Evolutionary conservation across 1,139 yeast genomes (phyloP).

Genomic region (Candida tetrigidarum): DNA sequence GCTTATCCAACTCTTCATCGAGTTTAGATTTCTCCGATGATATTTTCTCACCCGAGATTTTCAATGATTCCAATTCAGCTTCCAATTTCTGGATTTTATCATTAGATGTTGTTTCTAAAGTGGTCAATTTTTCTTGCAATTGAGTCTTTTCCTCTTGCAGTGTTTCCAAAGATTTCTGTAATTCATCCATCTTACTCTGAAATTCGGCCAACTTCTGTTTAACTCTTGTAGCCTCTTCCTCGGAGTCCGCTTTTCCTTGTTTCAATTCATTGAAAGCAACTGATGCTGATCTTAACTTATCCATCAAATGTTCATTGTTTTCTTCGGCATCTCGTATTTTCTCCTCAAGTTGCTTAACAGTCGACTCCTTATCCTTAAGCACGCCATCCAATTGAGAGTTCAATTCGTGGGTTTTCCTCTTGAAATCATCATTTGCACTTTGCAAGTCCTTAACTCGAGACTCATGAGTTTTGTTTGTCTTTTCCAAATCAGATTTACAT

Average conservation of each 20-base stretch:
- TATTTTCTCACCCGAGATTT: neutral
- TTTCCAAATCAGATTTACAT: slow-evolving; percentile 25
- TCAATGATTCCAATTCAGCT: slow-evolving; percentile 5
- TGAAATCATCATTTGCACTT: slow-evolving; percentile 26
- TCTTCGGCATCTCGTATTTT: slow-evolving; percentile 36
- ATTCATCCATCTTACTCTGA: slow-evolving; percentile 11
- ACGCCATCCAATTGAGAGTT: slow-evolving; percentile 21
- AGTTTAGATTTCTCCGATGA: slow-evolving; percentile 18
- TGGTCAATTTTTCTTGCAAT: slow-evolving; percentile 14
- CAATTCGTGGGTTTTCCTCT: slow-evolving; percentile 27
- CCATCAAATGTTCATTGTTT: slow-evolving; percentile 41
- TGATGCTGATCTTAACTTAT: slow-evolving; percentile 52
- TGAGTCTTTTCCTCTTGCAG: slow-evolving; percentile 13
- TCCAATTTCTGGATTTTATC: slow-evolving; percentile 8
- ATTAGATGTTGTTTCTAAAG: slow-evolving; percentile 6
- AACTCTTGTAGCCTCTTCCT: slow-evolving; percentile 16
- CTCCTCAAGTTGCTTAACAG: slow-evolving; percentile 25
- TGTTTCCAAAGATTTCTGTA: slow-evolving; percentile 6
- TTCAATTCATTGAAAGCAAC: slow-evolving; percentile 46
- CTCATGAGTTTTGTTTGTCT: slow-evolving; percentile 26
- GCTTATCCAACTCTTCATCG: slow-evolving; percentile 18
- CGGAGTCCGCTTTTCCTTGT: slow-evolving; percentile 23
- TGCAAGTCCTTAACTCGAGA: slow-evolving; percentile 24
- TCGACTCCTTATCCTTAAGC: slow-evolving; percentile 19
- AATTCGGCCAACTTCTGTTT: slow-evolving; percentile 18